Conservation (phyloP, 192 early-diverging fungal species). For the Linnemannia zychae region DNA sequence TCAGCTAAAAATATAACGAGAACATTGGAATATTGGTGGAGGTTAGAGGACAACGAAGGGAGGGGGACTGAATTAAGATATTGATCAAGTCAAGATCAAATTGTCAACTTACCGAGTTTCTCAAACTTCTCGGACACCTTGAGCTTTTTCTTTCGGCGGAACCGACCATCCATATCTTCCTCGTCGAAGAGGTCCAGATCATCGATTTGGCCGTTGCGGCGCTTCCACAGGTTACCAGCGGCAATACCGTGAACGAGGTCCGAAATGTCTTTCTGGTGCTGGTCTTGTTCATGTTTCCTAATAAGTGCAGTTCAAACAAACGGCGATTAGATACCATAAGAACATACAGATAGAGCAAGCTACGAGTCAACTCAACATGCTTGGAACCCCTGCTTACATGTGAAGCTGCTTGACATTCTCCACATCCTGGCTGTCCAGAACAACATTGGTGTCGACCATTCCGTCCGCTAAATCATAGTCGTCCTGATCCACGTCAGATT, state of each 20-base stretch:
- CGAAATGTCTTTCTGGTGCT: slow-evolving; percentile 44
- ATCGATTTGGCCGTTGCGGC: slow-evolving; percentile 43
- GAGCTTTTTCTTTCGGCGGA: slow-evolving; percentile 49
- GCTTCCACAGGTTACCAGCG: slow-evolving; percentile 50
- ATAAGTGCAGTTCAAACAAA: not conserved
- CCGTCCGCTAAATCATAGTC: slow-evolving; percentile 49
- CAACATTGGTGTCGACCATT: slow-evolving; percentile 31
- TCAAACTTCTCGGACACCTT: slow-evolving; percentile 55
- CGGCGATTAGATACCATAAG: not conserved
- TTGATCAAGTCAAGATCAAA: too few relatives aligned
- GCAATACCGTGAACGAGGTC: slow-evolving; percentile 53
- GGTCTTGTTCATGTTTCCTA: slow-evolving; percentile 49
- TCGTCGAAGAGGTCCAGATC: slow-evolving; percentile 51
- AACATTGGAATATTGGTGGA: not conserved
- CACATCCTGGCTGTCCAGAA: slow-evolving; percentile 20
- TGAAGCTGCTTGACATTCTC: slow-evolving; percentile 45
- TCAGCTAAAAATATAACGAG: slow-evolving; percentile 39
- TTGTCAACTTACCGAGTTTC: slow-evolving; percentile 34
- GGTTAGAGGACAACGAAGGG: too few relatives aligned
- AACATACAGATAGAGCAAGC: not conserved
- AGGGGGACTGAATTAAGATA: too few relatives aligned
- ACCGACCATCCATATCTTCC: slow-evolving; percentile 47
- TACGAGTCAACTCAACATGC: not conserved
- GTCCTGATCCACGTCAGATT: slow-evolving; percentile 50
- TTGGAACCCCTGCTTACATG: slow-evolving; percentile 23